Evolutionary conservation across 2,329 filamentous ascomycete species (phyloP).

Genomic region (Ophiocordyceps sinensis): DNA sequence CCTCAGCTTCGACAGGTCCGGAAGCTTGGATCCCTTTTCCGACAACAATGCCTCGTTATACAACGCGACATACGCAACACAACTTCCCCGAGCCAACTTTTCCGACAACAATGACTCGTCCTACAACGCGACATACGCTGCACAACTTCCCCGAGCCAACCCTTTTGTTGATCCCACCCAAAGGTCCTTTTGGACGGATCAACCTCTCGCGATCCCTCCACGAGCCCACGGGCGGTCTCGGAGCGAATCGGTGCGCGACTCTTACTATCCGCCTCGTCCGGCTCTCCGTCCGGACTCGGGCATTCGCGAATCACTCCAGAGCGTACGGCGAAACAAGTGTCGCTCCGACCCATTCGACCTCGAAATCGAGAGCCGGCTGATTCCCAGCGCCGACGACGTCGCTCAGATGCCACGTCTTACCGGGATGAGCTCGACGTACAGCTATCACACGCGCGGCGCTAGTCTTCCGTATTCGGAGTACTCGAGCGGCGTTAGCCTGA

Average conservation of each 20-base stretch:
- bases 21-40: constrained; percentile 28
- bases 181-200: constrained; percentile 22
- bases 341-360: constrained; percentile 52
- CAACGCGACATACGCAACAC: constrained; percentile 21
- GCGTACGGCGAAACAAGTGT: constrained; percentile 36
- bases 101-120: constrained; percentile 29
- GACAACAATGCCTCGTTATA: constrained; percentile 28
- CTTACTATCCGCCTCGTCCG: constrained; percentile 13
- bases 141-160: constrained; percentile 7
- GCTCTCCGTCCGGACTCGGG: constrained; percentile 16
- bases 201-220: constrained; percentile 23
- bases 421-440: constrained; percentile 26
- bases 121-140: constrained; percentile 22
- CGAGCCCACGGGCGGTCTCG: constrained; percentile 34
- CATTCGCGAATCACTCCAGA: constrained; percentile 25
- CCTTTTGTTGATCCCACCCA: constrained; percentile 30
- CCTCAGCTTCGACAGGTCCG: constrained; percentile 18
- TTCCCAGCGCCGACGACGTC: constrained; percentile 7
- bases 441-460: constrained; percentile 28
- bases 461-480: constrained; percentile 28
- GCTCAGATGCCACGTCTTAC: constrained; percentile 8
- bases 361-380: constrained; percentile 23
- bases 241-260: constrained; percentile 10
- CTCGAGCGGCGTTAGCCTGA: constrained; percentile 36
- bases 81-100: constrained; percentile 15